Evolutionary conservation across 352 stramenopile genomes (phyloP).

Genomic region (Globisporangium orthogonon): DNA sequence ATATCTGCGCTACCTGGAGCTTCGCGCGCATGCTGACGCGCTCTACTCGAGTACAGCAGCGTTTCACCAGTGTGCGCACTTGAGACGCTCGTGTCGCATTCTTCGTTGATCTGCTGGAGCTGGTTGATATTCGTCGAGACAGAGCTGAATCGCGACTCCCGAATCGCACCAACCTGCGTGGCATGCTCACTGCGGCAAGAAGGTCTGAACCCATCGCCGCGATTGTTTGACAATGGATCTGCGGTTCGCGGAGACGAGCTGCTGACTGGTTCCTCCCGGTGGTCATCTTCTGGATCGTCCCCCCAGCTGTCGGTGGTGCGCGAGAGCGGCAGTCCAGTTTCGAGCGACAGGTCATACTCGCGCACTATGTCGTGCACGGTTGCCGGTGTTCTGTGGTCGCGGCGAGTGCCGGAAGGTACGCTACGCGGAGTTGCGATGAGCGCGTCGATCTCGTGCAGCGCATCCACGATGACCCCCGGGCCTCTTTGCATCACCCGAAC

Average conservation of each 20-base stretch:
- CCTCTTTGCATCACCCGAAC: conserved; percentile 30
- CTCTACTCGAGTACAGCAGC: conserved; percentile 3
- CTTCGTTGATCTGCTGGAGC: conserved; percentile 12
- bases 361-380: conserved; percentile 33
- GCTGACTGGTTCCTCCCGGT: conserved; percentile 4
- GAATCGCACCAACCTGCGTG: conserved; percentile 7
- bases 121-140: conserved; percentile 6
- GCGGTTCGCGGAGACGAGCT: not conserved
- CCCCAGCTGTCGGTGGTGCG: conserved; percentile 58
- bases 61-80: conserved; percentile 13
- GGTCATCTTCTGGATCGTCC: conserved; percentile 21
- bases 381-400: not conserved
- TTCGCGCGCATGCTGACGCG: not conserved
- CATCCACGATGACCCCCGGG: conserved; percentile 31
- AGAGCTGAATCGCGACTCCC: conserved; percentile 8
- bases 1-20: not conserved
- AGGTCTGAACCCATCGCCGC: not conserved
- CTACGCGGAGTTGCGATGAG: conserved; percentile 26
- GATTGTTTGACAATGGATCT: not conserved
- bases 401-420: conserved; percentile 9
- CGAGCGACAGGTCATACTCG: conserved; percentile 38
- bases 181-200: conserved; percentile 1
- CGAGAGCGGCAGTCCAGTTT: conserved; percentile 47
- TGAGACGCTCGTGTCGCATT: conserved; percentile 12
- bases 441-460: conserved; percentile 43